A percentile compares a stretch with the other conserved stretches of the same genome.
These are phyloP conservation scores for Phytophthora niederhauseri DNA, from an alignment of 352 stramenopile species.

Conservation along the genomic window DNA sequence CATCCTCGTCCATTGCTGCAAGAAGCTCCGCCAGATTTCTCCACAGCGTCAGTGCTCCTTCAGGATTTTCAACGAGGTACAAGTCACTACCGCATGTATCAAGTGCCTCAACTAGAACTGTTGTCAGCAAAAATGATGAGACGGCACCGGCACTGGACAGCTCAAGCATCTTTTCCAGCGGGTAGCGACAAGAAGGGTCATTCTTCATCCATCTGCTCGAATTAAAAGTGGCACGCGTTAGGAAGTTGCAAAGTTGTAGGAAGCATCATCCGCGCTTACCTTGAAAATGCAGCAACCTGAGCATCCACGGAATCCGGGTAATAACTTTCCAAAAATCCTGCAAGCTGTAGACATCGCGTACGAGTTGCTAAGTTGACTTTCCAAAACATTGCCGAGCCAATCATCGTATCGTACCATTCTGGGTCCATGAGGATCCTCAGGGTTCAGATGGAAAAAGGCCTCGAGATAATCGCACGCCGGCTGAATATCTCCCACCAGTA, in stretches of 20 bases:
- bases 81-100: constrained; percentile 65
- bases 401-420: constrained; percentile 62
- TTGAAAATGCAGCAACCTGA: constrained; percentile 42
- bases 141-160: constrained; percentile 47
- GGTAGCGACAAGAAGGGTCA: constrained; percentile 49
- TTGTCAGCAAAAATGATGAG: constrained; percentile 40
- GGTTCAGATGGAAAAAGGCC: constrained; percentile 66
- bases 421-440: constrained; percentile 59
- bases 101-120: constrained; percentile 48
- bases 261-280: constrained; percentile 18
- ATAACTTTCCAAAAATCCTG: constrained; percentile 48
- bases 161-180: constrained; percentile 61
- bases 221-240: constrained; percentile 9
- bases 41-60: constrained; percentile 49
- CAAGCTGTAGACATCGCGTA: constrained; percentile 30
- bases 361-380: constrained; percentile 16
- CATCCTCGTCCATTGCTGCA: constrained; percentile 49
- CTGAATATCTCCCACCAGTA: constrained; percentile 62
- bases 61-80: constrained; percentile 48
- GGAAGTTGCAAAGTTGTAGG: neutral
- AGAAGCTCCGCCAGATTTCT: constrained; percentile 58
- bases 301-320: constrained; percentile 54
- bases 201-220: constrained; percentile 58
- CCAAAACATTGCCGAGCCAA: neutral
- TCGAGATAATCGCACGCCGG: constrained; percentile 77